Conservation (phyloP, 2,329 filamentous ascomycete genomes). For the Talaromyces sp. region DNA sequence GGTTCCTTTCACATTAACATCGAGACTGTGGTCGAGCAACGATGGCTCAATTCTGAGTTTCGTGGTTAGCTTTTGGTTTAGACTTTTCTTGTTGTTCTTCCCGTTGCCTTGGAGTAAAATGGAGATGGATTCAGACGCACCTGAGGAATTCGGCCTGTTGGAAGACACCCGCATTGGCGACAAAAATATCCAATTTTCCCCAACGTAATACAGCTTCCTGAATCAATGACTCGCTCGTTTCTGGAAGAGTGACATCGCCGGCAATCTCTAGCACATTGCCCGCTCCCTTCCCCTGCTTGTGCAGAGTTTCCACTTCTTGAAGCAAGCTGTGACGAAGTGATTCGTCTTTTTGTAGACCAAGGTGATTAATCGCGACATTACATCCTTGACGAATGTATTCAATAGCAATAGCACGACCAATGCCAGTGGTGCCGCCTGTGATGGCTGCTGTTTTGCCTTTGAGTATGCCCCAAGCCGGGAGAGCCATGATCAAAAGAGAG, state of each 20-base stretch:
- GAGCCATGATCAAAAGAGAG: slow-evolving; percentile 10
- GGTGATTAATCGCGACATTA: slow-evolving; percentile 74
- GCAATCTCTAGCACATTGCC: slow-evolving; percentile 38
- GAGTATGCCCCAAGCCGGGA: slow-evolving; percentile 19
- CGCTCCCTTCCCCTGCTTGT: neutral
- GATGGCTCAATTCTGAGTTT: slow-evolving; percentile 56
- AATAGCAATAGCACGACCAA: slow-evolving; percentile 61
- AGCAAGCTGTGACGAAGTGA: slow-evolving; percentile 23
- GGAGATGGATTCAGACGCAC: slow-evolving; percentile 32
- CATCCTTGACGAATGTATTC: slow-evolving; percentile 74
- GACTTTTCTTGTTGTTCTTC: no score
- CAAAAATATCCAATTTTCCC: slow-evolving; percentile 65
- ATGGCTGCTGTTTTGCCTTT: slow-evolving; percentile 14
- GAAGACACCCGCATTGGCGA: slow-evolving; percentile 85
- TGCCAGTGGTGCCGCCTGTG: no score
- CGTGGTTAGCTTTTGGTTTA: no score
- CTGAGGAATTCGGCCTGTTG: slow-evolving; percentile 81
- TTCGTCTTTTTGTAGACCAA: slow-evolving; percentile 43
- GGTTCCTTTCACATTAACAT: slow-evolving; percentile 77
- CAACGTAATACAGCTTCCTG: slow-evolving; percentile 52
- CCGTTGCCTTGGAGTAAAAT: neutral
- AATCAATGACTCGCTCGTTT: slow-evolving; percentile 65
- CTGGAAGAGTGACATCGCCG: slow-evolving; percentile 72
- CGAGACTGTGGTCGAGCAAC: slow-evolving; percentile 65
- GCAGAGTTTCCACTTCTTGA: slow-evolving; percentile 35